phyloP scores from a whole-genome alignment of 495 filamentous ascomycete species.

The Tuber umbilicatum region DNA sequence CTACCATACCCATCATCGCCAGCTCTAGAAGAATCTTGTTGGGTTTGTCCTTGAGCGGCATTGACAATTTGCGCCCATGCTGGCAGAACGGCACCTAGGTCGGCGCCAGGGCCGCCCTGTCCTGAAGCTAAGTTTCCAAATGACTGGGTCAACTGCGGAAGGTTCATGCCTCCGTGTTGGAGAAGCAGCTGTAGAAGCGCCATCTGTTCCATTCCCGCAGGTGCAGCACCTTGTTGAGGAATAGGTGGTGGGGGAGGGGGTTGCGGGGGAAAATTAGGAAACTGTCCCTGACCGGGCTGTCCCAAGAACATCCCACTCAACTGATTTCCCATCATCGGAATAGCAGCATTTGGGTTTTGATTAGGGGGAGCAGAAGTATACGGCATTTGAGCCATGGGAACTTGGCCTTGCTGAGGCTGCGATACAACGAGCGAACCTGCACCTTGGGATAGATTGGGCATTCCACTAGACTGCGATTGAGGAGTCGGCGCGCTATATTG shows the following conservation, averaged over 20 bases:
- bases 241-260: constrained; percentile 43
- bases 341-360: constrained; percentile 35
- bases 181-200: constrained; percentile 55
- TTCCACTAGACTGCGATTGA: constrained; percentile 33
- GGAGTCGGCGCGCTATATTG: constrained; percentile 36
- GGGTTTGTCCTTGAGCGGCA: constrained; percentile 22
- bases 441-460: constrained; percentile 30
- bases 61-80: constrained; percentile 36
- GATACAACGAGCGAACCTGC: constrained; percentile 32
- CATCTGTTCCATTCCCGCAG: constrained; percentile 51
- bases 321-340: constrained; percentile 34
- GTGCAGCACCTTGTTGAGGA: constrained; percentile 44
- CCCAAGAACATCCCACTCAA: constrained; percentile 36
- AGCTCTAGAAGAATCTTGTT: constrained; percentile 23
- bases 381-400: constrained; percentile 26
- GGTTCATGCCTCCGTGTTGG: constrained; percentile 36
- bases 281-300: constrained; percentile 24
- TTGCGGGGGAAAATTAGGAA: constrained; percentile 26
- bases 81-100: constrained; percentile 25
- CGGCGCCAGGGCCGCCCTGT: constrained; percentile 29
- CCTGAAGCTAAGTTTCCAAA: constrained; percentile 34
- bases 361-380: constrained; percentile 44
- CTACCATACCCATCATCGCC: constrained; percentile 33
- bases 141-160: constrained; percentile 32
- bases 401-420: constrained; percentile 25